Conservation (phyloP, 352 stramenopile genomes). For the Phytophthora ramorum region DNA sequence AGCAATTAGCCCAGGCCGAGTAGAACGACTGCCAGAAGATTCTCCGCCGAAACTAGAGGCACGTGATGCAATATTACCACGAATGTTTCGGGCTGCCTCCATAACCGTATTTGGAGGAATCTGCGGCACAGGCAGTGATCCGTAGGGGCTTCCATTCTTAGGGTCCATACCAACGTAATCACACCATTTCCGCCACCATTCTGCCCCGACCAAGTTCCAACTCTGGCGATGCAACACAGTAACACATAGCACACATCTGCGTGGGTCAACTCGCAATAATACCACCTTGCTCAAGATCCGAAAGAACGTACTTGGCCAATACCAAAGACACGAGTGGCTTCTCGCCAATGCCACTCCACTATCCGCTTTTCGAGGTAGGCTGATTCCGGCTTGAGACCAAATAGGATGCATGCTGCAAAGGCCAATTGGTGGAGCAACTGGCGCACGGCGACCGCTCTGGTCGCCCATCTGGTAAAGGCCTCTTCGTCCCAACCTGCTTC, state of each 20-base stretch:
- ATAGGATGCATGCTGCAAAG: slow-evolving; percentile 77
- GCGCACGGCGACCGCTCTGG: slow-evolving; percentile 43
- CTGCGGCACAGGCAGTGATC: slow-evolving; percentile 57
- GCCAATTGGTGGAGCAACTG: slow-evolving; percentile 75
- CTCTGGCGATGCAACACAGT: slow-evolving; percentile 40
- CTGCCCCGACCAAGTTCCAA: slow-evolving; percentile 78
- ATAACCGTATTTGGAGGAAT: slow-evolving; percentile 53
- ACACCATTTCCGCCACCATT: slow-evolving; percentile 87
- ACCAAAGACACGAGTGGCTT: slow-evolving; percentile 47
- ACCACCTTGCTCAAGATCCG: background rate
- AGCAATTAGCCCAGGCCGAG: slow-evolving; percentile 73
- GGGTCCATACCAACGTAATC: slow-evolving; percentile 71
- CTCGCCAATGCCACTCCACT: slow-evolving; percentile 76
- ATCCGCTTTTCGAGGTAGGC: slow-evolving; percentile 73
- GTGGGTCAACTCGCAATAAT: slow-evolving; percentile 39
- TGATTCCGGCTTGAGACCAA: slow-evolving; percentile 79
- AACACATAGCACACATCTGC: slow-evolving; percentile 19
- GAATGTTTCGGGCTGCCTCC: slow-evolving; percentile 40
- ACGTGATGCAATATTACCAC: slow-evolving; percentile 34
- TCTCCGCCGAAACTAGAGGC: slow-evolving; percentile 28
- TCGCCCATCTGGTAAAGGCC: slow-evolving; percentile 63
- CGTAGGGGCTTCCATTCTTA: slow-evolving; percentile 68
- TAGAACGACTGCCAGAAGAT: slow-evolving; percentile 16
- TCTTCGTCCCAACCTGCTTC: slow-evolving; percentile 50
- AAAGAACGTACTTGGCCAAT: slow-evolving; percentile 59